Conservation (phyloP, 202 grass and related monocot genomes). For the Panicum hallii region DNA sequence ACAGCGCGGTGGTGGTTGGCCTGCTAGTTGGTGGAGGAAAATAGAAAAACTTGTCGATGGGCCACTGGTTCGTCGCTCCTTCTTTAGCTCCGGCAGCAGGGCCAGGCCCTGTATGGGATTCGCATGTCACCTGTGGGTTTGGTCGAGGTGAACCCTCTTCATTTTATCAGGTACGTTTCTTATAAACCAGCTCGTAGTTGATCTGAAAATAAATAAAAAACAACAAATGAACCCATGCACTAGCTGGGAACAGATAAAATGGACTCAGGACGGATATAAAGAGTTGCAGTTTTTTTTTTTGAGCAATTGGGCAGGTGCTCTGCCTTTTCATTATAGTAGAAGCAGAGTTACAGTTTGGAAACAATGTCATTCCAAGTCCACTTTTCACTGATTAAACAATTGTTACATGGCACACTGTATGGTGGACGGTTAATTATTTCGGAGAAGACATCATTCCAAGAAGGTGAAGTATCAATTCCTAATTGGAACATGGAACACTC, state of each 20-base stretch:
- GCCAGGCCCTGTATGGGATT: not conserved
- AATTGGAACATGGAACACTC: conserved; percentile 2
- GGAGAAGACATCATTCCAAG: not conserved
- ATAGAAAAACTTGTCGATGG: conserved; percentile 29
- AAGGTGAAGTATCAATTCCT: conserved; percentile 43
- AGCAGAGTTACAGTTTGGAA: not conserved
- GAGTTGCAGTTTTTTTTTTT: no score
- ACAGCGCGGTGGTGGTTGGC: conserved; percentile 55
- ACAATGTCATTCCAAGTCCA: not conserved
- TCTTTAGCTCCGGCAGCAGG: not conserved
- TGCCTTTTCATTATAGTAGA: no score
- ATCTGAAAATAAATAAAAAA: not conserved
- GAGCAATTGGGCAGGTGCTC: no score
- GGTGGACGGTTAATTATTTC: conserved; percentile 18
- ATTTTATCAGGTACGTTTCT: not conserved
- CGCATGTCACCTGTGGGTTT: not conserved
- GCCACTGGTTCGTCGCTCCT: conserved; percentile 24
- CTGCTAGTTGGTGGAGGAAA: conserved; percentile 34
- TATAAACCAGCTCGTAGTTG: not conserved
- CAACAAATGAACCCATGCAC: not conserved
- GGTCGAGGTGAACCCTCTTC: not conserved
- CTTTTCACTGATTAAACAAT: not conserved
- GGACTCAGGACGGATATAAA: not conserved
- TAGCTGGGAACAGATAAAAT: not conserved
- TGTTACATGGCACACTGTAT: not conserved